Conservation (phyloP, 495 filamentous ascomycete genomes). For the Podospora tetraspora region DNA sequence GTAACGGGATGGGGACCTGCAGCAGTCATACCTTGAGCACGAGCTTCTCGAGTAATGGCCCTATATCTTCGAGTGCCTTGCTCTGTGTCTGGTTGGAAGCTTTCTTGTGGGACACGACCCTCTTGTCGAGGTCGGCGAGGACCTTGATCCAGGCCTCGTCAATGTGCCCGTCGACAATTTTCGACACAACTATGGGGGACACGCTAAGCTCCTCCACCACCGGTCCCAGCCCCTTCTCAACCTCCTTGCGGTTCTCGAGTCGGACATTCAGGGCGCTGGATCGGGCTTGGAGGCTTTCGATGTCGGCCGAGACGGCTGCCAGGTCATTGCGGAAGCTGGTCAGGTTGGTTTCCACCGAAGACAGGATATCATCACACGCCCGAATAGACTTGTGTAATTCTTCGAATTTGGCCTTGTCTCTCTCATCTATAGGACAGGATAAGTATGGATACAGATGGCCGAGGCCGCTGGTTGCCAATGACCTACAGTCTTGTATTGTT, state of each 20-base stretch:
- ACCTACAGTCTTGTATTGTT: conserved; percentile 71
- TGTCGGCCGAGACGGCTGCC: conserved; percentile 85
- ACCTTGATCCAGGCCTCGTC: conserved; percentile 87
- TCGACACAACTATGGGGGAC: conserved; percentile 71
- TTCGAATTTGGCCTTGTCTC: conserved; percentile 82
- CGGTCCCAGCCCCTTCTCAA: conserved; percentile 83
- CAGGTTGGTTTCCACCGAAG: conserved; percentile 86
- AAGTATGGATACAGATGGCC: conserved; percentile 25
- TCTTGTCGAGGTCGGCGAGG: conserved; percentile 76
- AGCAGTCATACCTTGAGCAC: conserved; percentile 61
- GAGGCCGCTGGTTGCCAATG: conserved; percentile 9
- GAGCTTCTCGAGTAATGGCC: conserved; percentile 75
- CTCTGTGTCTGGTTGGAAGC: conserved; percentile 54
- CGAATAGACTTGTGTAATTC: conserved; percentile 84
- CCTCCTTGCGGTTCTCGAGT: conserved; percentile 79
- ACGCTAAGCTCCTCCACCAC: conserved; percentile 88
- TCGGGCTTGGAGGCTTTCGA: conserved; percentile 83
- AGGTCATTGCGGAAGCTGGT: conserved; percentile 90
- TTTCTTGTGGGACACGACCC: conserved; percentile 64
- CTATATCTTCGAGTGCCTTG: conserved; percentile 76
- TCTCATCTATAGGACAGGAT: conserved; percentile 56
- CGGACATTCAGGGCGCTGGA: conserved; percentile 80
- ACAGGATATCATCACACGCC: conserved; percentile 88
- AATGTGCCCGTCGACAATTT: conserved; percentile 80
- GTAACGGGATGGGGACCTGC: not conserved